These are phyloP conservation scores for Kwoniella shandongensis DNA, from an alignment of 768 basidiomycete species.

Conservation along the genomic window DNA sequence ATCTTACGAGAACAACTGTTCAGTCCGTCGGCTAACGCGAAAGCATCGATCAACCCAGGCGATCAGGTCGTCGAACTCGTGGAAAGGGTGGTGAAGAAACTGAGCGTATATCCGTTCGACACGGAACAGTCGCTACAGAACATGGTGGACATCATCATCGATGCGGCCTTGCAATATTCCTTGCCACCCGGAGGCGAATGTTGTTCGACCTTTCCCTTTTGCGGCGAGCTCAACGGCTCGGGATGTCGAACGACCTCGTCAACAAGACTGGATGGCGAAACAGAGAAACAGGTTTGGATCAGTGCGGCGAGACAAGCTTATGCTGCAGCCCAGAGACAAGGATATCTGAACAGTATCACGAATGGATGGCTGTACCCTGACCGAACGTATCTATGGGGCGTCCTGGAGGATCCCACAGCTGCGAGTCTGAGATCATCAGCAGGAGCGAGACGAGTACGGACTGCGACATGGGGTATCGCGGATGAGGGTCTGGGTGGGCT, in stretches of 20 bases:
- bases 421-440: constrained; percentile 26
- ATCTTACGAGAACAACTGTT: constrained; percentile 44
- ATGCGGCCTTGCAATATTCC: constrained; percentile 49
- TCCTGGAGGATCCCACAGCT: constrained; percentile 46
- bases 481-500: constrained; percentile 40
- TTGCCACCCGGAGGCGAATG: constrained; percentile 34
- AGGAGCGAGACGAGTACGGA: constrained; percentile 28
- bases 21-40: constrained; percentile 14
- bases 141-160: constrained; percentile 46
- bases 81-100: constrained; percentile 34
- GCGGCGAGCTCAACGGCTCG: constrained; percentile 24
- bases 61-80: constrained; percentile 48
- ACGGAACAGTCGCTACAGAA: constrained; percentile 32
- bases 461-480: constrained; percentile 35
- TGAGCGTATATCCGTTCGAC: constrained; percentile 33
- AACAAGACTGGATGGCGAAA: not conserved
- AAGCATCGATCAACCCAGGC: constrained; percentile 27
- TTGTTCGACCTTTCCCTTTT: constrained; percentile 39
- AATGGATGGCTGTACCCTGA: constrained; percentile 42
- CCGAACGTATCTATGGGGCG: constrained; percentile 38
- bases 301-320: constrained; percentile 16
- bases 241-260: constrained; percentile 19
- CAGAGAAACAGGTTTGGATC: not conserved
- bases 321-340: constrained; percentile 28
- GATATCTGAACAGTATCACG: constrained; percentile 26